Evolutionary conservation across 768 basidiomycete genomes (phyloP).

Genomic region (Termitomyces sp.): DNA sequence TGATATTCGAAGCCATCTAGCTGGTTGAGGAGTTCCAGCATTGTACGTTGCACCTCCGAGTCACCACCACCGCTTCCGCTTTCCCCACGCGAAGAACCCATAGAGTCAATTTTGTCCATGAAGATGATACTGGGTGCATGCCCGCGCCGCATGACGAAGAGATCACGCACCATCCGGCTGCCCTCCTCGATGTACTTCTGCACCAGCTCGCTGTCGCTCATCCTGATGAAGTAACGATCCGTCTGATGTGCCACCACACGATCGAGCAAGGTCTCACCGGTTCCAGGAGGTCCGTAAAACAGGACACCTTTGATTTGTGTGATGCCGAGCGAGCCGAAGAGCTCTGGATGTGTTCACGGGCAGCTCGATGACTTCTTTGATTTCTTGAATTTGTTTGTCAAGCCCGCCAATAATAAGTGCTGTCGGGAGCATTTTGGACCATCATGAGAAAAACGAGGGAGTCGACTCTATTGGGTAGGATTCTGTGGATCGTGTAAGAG

Average conservation of each 20-base stretch:
- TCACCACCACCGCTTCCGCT: constrained; percentile 87
- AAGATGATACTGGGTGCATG: constrained; percentile 98
- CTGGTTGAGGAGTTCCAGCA: constrained; percentile 77
- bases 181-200: constrained; percentile 99
- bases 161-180: constrained; percentile 91
- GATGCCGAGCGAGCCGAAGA: constrained; percentile 94
- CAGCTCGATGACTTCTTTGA: constrained; percentile 93
- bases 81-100: constrained; percentile 89
- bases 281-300: constrained; percentile 93
- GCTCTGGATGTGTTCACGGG: constrained; percentile 95
- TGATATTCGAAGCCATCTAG: constrained; percentile 92
- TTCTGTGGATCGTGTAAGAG: constrained; percentile 94
- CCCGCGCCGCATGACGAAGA: constrained; percentile 98
- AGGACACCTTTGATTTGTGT: constrained; percentile 96
- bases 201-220: constrained; percentile 89
- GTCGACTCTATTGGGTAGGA: constrained; percentile 96
- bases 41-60: constrained; percentile 31
- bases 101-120: constrained; percentile 99
- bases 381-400: constrained; percentile 94
- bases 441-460: constrained; percentile 99
- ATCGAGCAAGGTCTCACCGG: constrained; percentile 92
- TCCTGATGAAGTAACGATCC: constrained; percentile 96
- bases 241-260: constrained; percentile 97
- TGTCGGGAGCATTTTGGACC: constrained; percentile 99
- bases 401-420: constrained; percentile 99